These are phyloP conservation scores for Coemansia umbellata DNA, from an alignment of 192 early-diverging fungal species.

Conservation along the genomic window DNA sequence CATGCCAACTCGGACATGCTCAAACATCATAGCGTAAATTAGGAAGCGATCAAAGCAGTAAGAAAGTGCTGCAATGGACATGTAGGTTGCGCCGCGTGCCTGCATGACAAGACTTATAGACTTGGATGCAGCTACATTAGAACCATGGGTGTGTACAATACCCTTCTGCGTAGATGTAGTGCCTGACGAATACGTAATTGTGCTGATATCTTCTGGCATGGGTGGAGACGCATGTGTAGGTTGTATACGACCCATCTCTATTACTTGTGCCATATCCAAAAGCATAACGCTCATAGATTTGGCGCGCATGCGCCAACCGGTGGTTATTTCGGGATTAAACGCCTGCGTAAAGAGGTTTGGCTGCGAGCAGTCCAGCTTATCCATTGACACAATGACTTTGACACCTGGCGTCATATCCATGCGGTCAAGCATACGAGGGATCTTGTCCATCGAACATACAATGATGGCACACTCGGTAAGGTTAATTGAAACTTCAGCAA, in stretches of 20 bases:
- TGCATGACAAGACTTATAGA: not conserved
- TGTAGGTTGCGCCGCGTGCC: constrained; percentile 1
- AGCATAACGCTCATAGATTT: constrained; percentile 57
- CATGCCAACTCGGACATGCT: constrained; percentile 68
- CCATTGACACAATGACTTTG: constrained; percentile 71
- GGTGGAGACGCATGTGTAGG: constrained; percentile 52
- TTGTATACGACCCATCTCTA: constrained; percentile 54
- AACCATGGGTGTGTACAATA: constrained; percentile 63
- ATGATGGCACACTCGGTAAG: constrained; percentile 64
- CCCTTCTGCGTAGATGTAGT: constrained; percentile 67
- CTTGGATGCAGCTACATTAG: constrained; percentile 5
- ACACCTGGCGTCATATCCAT: constrained; percentile 54
- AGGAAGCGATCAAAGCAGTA: constrained; percentile 73
- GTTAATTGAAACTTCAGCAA: constrained; percentile 72
- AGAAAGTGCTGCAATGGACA: constrained; percentile 69
- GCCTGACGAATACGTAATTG: constrained; percentile 70
- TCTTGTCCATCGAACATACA: constrained; percentile 67
- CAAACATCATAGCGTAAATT: constrained; percentile 45
- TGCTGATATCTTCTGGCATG: constrained; percentile 57
- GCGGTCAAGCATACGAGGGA: constrained; percentile 56
- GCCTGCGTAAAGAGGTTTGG: constrained; percentile 9
- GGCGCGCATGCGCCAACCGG: constrained; percentile 55
- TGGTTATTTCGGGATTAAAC: constrained; percentile 8
- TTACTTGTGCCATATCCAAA: constrained; percentile 54
- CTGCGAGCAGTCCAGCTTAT: constrained; percentile 53